Conservation (phyloP, 805 yeast species). For the Candida dajiaensis region DNA sequence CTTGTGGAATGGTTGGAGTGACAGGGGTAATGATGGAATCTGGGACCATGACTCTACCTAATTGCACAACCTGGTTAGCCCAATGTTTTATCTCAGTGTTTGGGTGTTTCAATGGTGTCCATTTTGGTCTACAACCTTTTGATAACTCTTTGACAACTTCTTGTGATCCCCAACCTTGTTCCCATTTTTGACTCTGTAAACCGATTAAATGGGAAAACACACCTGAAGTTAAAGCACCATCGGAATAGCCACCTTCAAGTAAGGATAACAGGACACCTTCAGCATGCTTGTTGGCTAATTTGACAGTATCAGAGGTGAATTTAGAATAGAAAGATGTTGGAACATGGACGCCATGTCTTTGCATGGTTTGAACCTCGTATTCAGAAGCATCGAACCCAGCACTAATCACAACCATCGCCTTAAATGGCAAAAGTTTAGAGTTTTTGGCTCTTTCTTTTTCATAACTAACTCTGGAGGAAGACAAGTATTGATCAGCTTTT, state of each 20-base stretch:
- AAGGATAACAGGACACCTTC: slow-evolving; percentile 60
- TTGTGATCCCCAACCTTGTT: slow-evolving; percentile 56
- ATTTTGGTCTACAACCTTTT: slow-evolving; percentile 61
- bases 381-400: slow-evolving; percentile 90
- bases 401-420: slow-evolving; percentile 61
- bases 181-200: slow-evolving; percentile 52
- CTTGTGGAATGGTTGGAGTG: slow-evolving; percentile 1
- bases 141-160: slow-evolving; percentile 58
- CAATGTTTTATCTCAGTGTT: slow-evolving; percentile 46
- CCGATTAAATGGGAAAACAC: slow-evolving; percentile 76
- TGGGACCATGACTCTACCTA: slow-evolving; percentile 61
- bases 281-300: slow-evolving; percentile 56
- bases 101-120: slow-evolving; percentile 55
- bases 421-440: slow-evolving; percentile 33
- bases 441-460: slow-evolving; percentile 2
- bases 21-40: slow-evolving; percentile 19
- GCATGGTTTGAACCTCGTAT: slow-evolving; percentile 78
- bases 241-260: slow-evolving; percentile 84
- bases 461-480: slow-evolving; percentile 33
- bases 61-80: slow-evolving; percentile 58
- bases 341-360: slow-evolving; percentile 73
- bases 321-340: slow-evolving; percentile 74
- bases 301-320: slow-evolving; percentile 69
- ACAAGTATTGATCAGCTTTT: slow-evolving; percentile 62
- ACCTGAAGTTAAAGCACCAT: slow-evolving; percentile 74